Conservation (phyloP, 257 asterid genomes). For the Paulownia fortunei region DNA sequence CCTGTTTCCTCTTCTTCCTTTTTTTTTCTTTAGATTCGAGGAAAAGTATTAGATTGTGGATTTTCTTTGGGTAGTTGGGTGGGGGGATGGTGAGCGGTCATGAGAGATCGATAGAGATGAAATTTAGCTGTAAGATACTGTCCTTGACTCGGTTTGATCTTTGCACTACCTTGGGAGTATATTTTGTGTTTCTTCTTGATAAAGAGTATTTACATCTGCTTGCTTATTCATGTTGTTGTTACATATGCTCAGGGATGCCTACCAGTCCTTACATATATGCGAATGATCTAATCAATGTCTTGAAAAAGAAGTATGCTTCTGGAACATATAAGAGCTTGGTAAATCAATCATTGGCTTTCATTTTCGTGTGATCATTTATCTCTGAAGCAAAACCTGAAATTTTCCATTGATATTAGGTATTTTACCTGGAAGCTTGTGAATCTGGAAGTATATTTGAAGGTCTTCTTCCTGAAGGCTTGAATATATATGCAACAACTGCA, state of each 20-base stretch:
- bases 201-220: not conserved
- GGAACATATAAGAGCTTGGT: slow-evolving; percentile 95
- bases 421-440: slow-evolving; percentile 97
- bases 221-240: slow-evolving; percentile 28
- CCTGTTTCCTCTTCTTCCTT: not conserved
- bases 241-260: slow-evolving; percentile 79
- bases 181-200: not conserved
- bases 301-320: slow-evolving; percentile 81
- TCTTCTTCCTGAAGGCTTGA: slow-evolving; percentile 82
- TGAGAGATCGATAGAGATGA: too few species aligned
- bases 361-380: not conserved
- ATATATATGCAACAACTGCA: slow-evolving; percentile 95
- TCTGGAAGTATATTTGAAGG: slow-evolving; percentile 98
- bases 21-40: not conserved
- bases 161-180: not conserved
- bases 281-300: slow-evolving; percentile 54
- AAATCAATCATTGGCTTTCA: slow-evolving; percentile 16
- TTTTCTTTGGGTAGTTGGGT: not conserved
- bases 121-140: not conserved
- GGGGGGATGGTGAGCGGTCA: too few species aligned
- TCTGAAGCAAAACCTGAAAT: slow-evolving; percentile 23
- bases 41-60: not conserved
- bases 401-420: slow-evolving; percentile 54
- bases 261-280: slow-evolving; percentile 80
- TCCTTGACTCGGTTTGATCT: not conserved